Percentiles rank a stretch among this genome's conserved stretches.
Conservation (phyloP, 805 yeast genomes). For the Starmera caribaea region DNA sequence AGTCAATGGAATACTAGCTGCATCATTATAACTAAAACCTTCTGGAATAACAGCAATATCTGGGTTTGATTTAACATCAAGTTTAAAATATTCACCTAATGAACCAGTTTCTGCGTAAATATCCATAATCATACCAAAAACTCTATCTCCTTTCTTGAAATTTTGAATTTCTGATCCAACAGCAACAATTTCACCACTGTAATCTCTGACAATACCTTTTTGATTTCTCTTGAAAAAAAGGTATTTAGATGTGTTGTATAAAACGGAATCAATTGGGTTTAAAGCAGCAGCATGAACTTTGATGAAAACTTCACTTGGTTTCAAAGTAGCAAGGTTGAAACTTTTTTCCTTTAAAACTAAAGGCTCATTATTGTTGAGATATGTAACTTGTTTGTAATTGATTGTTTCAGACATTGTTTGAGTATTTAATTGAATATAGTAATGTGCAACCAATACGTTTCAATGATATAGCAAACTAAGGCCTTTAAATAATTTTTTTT, state of each 20-base stretch:
- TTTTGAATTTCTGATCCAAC: slow-evolving; percentile 30
- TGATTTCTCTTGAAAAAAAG: slow-evolving; percentile 12
- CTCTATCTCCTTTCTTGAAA: slow-evolving; percentile 42
- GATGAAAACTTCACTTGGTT: slow-evolving; percentile 32
- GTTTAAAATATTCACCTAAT: slow-evolving; percentile 33
- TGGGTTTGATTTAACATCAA: slow-evolving; percentile 25
- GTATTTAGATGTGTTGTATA: slow-evolving; percentile 20
- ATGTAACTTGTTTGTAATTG: neutral
- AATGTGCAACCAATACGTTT: too few species aligned
- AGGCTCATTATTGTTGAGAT: slow-evolving; percentile 1
- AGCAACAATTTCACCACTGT: slow-evolving; percentile 44
- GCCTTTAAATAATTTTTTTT: too few species aligned
- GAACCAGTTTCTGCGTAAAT: slow-evolving; percentile 28
- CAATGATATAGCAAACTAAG: too few species aligned
- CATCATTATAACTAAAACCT: slow-evolving; percentile 33
- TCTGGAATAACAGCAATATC: slow-evolving; percentile 32
- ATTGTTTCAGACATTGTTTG: slow-evolving; percentile 68
- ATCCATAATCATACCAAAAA: slow-evolving; percentile 31
- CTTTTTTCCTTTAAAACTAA: slow-evolving; percentile 3
- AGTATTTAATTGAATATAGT: too few species aligned
- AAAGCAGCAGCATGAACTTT: slow-evolving; percentile 39
- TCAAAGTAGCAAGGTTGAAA: slow-evolving; percentile 22
- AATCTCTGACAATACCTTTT: slow-evolving; percentile 41
- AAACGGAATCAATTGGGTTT: slow-evolving; percentile 52
- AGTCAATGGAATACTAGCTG: slow-evolving; percentile 56